A percentile compares a stretch with the other conserved stretches of the same genome.
phyloP scores from a whole-genome alignment of 768 basidiomycete genomes.

The Dioszegia hungarica region DNA sequence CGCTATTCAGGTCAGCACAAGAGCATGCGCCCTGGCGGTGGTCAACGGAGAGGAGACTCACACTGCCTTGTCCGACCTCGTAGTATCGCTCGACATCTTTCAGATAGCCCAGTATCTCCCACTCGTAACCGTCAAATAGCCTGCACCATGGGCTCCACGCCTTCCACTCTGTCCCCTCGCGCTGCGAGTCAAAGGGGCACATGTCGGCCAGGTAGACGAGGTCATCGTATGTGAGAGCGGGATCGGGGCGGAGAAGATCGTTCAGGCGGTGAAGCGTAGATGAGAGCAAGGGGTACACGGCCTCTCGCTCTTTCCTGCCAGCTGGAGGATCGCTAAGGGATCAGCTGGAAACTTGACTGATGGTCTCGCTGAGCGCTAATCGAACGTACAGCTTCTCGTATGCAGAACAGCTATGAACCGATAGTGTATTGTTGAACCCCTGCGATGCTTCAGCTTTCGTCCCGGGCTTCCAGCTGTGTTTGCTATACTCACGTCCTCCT shows the following conservation, averaged over 20 bases:
- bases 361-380: too few species aligned
- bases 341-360: background rate
- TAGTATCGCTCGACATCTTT: slow-evolving; percentile 76
- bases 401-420: slow-evolving; percentile 39
- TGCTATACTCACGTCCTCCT: slow-evolving; percentile 23
- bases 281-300: slow-evolving; percentile 15
- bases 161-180: slow-evolving; percentile 51
- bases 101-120: slow-evolving; percentile 63
- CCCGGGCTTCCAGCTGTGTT: too few species aligned
- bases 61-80: slow-evolving; percentile 44
- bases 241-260: slow-evolving; percentile 19
- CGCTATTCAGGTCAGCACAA: slow-evolving; percentile 7
- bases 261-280: slow-evolving; percentile 25
- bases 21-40: background rate
- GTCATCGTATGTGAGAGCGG: slow-evolving; percentile 55
- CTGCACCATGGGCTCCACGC: slow-evolving; percentile 64
- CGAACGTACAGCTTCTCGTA: slow-evolving; percentile 18
- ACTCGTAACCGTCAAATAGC: slow-evolving; percentile 65
- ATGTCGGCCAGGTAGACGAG: slow-evolving; percentile 62
- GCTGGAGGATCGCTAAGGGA: slow-evolving; percentile 17
- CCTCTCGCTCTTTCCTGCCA: slow-evolving; percentile 6
- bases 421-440: slow-evolving; percentile 39
- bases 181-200: slow-evolving; percentile 70
- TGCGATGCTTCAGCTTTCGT: background rate
- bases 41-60: slow-evolving; percentile 14